Conservation (phyloP, 345 rosid species). For the Tarenaya hassleriana region DNA sequence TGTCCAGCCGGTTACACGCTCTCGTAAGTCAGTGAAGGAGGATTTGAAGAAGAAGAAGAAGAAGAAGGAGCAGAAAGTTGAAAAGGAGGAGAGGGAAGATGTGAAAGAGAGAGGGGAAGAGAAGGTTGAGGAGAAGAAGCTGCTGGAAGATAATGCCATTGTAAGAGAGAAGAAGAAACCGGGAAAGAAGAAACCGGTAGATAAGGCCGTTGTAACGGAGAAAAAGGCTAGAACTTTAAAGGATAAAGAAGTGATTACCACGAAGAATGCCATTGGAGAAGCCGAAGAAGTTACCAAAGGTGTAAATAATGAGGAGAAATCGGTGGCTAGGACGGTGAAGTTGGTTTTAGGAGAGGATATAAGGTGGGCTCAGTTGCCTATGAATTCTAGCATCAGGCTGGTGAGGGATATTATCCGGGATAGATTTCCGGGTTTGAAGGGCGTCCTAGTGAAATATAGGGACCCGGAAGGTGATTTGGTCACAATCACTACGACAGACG, state of each 20-base stretch:
- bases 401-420: conserved; percentile 67
- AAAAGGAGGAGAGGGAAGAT: conserved; percentile 29
- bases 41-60: conserved; percentile 54
- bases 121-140: conserved; percentile 23
- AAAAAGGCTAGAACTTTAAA: conserved; percentile 30
- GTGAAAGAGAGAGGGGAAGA: conserved; percentile 38
- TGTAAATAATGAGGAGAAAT: conserved; percentile 32
- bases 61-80: conserved; percentile 19
- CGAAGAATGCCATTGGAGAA: conserved; percentile 23
- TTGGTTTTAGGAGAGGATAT: conserved; percentile 89
- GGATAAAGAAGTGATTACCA: conserved; percentile 43
- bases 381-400: conserved; percentile 53
- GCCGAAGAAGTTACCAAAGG: conserved; percentile 43
- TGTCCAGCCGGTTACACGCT: conserved; percentile 28
- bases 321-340: conserved; percentile 65
- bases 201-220: conserved; percentile 41
- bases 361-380: conserved; percentile 77
- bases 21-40: conserved; percentile 55
- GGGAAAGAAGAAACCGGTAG: conserved; percentile 44
- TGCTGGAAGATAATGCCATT: not conserved
- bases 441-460: conserved; percentile 70
- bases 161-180: conserved; percentile 18
- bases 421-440: conserved; percentile 68
- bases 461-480: conserved; percentile 89
- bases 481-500: conserved; percentile 74